Evolutionary conservation across 1,284 basidiomycete species (phyloP).

Genomic region (Leccinum pseudoinsigne): DNA sequence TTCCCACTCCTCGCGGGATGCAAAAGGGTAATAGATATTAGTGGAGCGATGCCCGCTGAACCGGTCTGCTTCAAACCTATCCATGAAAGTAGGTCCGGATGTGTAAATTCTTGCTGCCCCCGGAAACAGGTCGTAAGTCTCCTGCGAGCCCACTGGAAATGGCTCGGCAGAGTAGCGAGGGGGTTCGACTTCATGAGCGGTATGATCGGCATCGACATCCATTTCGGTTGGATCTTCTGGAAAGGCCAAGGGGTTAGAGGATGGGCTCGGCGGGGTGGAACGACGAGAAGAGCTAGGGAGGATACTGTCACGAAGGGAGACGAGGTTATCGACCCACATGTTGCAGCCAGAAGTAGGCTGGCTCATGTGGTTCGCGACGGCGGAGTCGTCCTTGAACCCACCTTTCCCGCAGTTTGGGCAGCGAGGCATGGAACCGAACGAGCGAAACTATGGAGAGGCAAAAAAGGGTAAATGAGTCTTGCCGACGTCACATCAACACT

Average conservation of each 20-base stretch:
- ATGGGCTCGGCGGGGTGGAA: background rate
- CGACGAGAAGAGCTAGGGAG: background rate
- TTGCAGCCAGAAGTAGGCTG: background rate
- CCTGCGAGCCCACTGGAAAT: background rate
- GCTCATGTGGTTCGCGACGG: background rate
- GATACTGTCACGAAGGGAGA: background rate
- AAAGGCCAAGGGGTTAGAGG: background rate
- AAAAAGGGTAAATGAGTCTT: background rate
- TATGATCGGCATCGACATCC: background rate
- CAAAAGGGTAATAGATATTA: constrained; percentile 1
- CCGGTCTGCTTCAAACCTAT: background rate
- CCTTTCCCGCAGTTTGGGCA: background rate
- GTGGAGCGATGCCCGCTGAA: background rate
- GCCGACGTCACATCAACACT: too few species aligned
- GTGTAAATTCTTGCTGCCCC: background rate
- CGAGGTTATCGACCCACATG: background rate
- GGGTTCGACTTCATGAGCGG: too few species aligned
- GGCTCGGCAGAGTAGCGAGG: too few species aligned
- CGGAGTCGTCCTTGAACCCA: background rate
- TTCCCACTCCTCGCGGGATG: constrained; percentile 1
- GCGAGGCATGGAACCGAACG: background rate
- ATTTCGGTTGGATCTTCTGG: background rate
- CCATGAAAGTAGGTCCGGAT: background rate
- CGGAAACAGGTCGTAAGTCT: background rate
- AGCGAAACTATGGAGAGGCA: background rate